Evolutionary conservation across 2,329 filamentous ascomycete genomes (phyloP).

Genomic region (Ophiostoma angusticollis): DNA sequence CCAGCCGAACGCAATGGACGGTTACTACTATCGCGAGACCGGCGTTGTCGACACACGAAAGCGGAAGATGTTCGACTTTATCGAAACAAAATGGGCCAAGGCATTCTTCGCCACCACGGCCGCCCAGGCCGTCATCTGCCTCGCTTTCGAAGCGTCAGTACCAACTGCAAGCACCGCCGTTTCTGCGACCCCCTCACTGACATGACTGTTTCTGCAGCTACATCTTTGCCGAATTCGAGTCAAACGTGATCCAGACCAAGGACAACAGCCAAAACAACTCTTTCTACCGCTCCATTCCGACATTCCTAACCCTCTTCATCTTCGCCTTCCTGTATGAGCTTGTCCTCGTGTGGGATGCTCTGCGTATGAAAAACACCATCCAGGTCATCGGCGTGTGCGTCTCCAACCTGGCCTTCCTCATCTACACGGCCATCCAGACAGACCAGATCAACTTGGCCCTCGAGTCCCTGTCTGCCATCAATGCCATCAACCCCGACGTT

Average conservation of each 20-base stretch:
- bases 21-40: constrained; percentile 22
- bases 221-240: constrained; percentile 78
- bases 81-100: constrained; percentile 80
- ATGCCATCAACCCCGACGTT: constrained; percentile 16
- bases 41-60: constrained; percentile 18
- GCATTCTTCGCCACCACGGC: constrained; percentile 63
- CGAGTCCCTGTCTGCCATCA: constrained; percentile 38
- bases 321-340: constrained; percentile 93
- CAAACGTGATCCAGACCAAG: constrained; percentile 34
- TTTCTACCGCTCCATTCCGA: constrained; percentile 66
- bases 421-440: constrained; percentile 88
- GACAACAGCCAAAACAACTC: constrained; percentile 34
- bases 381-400: constrained; percentile 91
- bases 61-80: constrained; percentile 53
- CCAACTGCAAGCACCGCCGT: background rate
- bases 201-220: constrained; percentile 56
- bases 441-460: constrained; percentile 78
- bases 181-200: constrained; percentile 3
- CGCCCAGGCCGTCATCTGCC: constrained; percentile 65
- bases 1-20: constrained; percentile 20
- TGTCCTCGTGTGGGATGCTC: constrained; percentile 80
- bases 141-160: constrained; percentile 75
- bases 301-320: constrained; percentile 91
- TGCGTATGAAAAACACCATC: constrained; percentile 94
- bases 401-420: constrained; percentile 80